Evolutionary conservation across 495 filamentous ascomycete genomes (phyloP).

Genomic region (Hypoxylon fragiforme): DNA sequence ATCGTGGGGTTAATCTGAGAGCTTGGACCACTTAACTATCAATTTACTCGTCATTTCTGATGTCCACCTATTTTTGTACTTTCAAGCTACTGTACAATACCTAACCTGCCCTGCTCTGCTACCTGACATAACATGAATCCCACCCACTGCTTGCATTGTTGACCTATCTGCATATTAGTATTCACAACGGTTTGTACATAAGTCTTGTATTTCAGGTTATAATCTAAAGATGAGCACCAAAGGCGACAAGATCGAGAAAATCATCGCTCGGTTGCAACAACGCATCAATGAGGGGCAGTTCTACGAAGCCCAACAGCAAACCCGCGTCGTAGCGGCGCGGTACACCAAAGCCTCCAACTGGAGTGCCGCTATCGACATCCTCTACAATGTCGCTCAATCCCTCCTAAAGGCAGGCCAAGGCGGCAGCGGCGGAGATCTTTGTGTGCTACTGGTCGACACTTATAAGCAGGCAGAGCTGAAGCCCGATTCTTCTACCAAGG

Average conservation of each 20-base stretch:
- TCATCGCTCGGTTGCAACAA: slow-evolving; percentile 53
- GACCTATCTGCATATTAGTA: background rate
- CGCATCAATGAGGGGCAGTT: slow-evolving; percentile 90
- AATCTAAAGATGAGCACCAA: slow-evolving; percentile 38
- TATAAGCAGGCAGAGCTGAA: slow-evolving; percentile 80
- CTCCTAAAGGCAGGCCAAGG: slow-evolving; percentile 87
- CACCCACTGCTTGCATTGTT: background rate
- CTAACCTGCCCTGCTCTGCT: background rate
- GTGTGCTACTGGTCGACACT: slow-evolving; percentile 81
- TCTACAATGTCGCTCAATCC: slow-evolving; percentile 80
- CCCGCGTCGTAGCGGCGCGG: slow-evolving; percentile 87
- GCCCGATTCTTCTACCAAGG: slow-evolving; percentile 68
- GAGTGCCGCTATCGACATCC: slow-evolving; percentile 79
- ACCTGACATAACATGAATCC: slow-evolving; percentile 8
- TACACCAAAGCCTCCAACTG: slow-evolving; percentile 87
- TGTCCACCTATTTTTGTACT: background rate
- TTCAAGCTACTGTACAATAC: background rate
- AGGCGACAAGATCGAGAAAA: slow-evolving; percentile 53
- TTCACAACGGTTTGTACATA: too few relatives aligned
- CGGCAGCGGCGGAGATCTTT: slow-evolving; percentile 89
- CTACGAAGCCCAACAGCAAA: slow-evolving; percentile 98
- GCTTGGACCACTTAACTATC: slow-evolving; percentile 23
- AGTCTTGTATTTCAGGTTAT: background rate
- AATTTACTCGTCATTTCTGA: background rate
- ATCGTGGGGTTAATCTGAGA: slow-evolving; percentile 15